Percentiles rank a stretch among this genome's conserved stretches.
phyloP scores from a whole-genome alignment of 2,329 filamentous ascomycete species.

The Chaetothyriales sp. region DNA sequence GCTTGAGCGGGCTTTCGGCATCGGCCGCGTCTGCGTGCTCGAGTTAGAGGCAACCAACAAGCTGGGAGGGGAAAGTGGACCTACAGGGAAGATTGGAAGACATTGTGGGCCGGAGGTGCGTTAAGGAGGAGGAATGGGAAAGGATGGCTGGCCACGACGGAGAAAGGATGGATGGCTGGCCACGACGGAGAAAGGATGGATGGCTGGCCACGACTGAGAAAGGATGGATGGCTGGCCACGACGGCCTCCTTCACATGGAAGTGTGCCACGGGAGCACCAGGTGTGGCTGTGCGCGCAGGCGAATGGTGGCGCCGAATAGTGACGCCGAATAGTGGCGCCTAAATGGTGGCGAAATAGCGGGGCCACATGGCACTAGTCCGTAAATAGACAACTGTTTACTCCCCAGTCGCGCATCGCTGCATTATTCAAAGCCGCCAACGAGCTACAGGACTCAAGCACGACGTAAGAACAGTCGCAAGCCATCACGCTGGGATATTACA shows the following conservation, averaged over 20 bases:
- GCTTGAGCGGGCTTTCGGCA: constrained; percentile 84
- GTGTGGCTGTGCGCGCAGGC: neutral
- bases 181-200: neutral
- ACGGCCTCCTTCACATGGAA: neutral
- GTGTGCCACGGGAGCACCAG: too few species aligned
- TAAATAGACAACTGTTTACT: neutral
- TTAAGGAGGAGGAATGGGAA: neutral
- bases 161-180: neutral
- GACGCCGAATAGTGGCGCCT: neutral
- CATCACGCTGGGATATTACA: neutral
- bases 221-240: neutral
- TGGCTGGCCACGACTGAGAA: neutral
- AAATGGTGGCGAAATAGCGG: neutral
- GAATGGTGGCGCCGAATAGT: neutral
- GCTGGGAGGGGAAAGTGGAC: constrained; percentile 8
- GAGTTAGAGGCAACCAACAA: constrained; percentile 1
- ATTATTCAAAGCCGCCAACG: neutral
- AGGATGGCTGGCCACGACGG: neutral
- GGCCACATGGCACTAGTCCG: neutral
- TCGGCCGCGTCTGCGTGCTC: constrained; percentile 72
- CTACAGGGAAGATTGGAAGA: constrained; percentile 38
- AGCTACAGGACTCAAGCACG: neutral
- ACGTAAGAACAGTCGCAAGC: neutral
- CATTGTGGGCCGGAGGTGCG: constrained; percentile 20
- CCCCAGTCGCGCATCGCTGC: neutral